Base-by-base conservation (phyloP, 2,329 filamentous ascomycete genomes). In the Bipolaris zeicola region DNA sequence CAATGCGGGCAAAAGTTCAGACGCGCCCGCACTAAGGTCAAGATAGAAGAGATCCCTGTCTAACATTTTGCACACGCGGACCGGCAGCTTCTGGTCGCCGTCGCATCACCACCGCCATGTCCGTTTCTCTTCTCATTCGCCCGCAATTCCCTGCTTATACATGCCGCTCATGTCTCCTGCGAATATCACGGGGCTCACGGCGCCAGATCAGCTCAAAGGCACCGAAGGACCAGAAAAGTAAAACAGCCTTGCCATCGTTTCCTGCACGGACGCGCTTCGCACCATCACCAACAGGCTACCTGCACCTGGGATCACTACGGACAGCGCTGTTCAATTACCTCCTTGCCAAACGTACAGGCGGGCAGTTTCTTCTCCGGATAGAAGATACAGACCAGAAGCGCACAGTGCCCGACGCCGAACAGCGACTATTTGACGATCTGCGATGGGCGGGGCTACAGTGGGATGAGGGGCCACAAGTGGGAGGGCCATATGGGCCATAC, bases 311-410 rank as follows among this genome's bases (percentile, higher is more conserved):
- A 3, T 96, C 93, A 0, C 77, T 99, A 34, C 84, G 95, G 56
- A 99, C 95, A 0, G 96, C 96, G 0, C 78, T 99, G n/a, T 98
- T 92, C 80, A 98, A 96, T 70, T 97, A 94, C 65, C 80, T 99
- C 4, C 83, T 96, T n/a, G 93, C 95, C 0, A 90, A 88, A 69
- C 87, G 89, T 2, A 96, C 95, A 0, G 88, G 89, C 4, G 95
- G 95, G 6, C 89, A 96, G 73, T 99, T 99, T 69, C 78, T 99
- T 10, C 79, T 99, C 47, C 87, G 95, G 8, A 87, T 99, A 61
- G 95, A 99, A 79, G 95, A 99, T 75, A 99, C 95, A 4, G 95
- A 98, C 77, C 90, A 91, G 83, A 91, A 89, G 79, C 87, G 95
- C 58, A 88, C 94, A 7, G 87, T 98, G 3, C 78, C 82, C 0